These are phyloP conservation scores for Coprinellus micaceus DNA, from an alignment of 768 basidiomycete species.

Conservation along the genomic window DNA sequence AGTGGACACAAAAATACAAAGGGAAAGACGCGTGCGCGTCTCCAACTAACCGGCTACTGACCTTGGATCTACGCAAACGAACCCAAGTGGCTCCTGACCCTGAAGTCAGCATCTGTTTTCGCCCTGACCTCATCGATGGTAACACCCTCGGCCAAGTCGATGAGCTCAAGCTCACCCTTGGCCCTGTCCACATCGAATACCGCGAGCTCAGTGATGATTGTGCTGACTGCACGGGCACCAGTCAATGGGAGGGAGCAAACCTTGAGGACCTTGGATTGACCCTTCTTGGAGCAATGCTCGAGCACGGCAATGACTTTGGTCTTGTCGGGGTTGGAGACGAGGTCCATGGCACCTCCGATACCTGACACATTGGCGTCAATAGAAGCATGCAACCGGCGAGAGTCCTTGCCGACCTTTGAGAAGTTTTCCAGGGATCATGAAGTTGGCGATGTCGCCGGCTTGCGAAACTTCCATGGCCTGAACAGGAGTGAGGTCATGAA, in stretches of 20 bases:
- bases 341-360: constrained; percentile 95
- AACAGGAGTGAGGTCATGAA: constrained; percentile 4
- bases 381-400: not conserved
- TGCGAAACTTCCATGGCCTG: constrained; percentile 95
- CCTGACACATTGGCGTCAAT: constrained; percentile 39
- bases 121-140: constrained; percentile 78
- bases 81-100: constrained; percentile 49
- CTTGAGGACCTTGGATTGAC: constrained; percentile 82
- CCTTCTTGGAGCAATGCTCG: constrained; percentile 90
- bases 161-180: constrained; percentile 67
- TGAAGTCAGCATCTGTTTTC: constrained; percentile 86
- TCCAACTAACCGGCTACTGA: too few species aligned
- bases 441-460: constrained; percentile 92
- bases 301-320: constrained; percentile 89
- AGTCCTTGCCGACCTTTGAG: constrained; percentile 60
- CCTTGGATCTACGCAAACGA: constrained; percentile 27
- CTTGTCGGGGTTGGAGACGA: constrained; percentile 93
- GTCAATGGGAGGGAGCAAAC: constrained; percentile 84
- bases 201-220: constrained; percentile 89
- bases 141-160: constrained; percentile 81
- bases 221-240: constrained; percentile 82
- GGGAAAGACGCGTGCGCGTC: too few species aligned
- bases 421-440: constrained; percentile 96
- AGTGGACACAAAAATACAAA: too few species aligned
- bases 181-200: constrained; percentile 86